Base-by-base conservation (phyloP, 192 early-diverging fungal genomes). In the Coemansia pectinata region DNA sequence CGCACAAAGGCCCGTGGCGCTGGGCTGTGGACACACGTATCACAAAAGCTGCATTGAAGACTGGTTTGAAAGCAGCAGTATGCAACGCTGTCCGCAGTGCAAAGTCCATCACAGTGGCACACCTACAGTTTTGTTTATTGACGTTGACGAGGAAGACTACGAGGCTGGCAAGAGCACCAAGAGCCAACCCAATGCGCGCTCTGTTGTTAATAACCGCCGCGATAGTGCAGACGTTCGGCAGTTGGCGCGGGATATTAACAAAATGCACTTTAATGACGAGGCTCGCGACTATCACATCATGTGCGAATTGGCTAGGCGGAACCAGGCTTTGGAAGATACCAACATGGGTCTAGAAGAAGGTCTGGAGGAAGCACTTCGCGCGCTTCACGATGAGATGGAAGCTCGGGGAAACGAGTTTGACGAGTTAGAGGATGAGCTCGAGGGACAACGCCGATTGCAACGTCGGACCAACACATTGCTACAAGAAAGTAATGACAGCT, bases 11-110 rank as follows among this genome's bases (percentile, higher is more conserved):
- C 29, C 55, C n/a, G 55, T 23, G 27, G 55, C 31, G 12, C 29
- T 58, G 55, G 55, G 55, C 31, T 58, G 55, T 15, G 55, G 55
- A 17, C 55, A 58, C 29, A 7, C 55, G 27, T 58, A 34, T 31
- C 55, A 58, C 55, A 33, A 58, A 58, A n/a, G 6, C 29, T 58
- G 55, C 29, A 58, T 58, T 23, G 55, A 58, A 17, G 29, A 31
- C 6, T 58, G 55, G 55, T 58, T 58, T 5, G 29, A 33, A 58
- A 33, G 27, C 27, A 33, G 29, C 15, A 14, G 15, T 17, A 58
- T 33, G 29, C 25, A 33, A 15, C 25, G 55, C 55, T 58, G 55
- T 34, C 55, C 55, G 4, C 55, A 58, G 55, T 58, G 55, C 55
- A 58, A 58, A 34, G 55, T 33, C 5, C 7, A 1, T 15, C 55